Evolutionary conservation across 139 green algal genomes (phyloP).

Genomic region (Spirogloea muscicola): DNA sequence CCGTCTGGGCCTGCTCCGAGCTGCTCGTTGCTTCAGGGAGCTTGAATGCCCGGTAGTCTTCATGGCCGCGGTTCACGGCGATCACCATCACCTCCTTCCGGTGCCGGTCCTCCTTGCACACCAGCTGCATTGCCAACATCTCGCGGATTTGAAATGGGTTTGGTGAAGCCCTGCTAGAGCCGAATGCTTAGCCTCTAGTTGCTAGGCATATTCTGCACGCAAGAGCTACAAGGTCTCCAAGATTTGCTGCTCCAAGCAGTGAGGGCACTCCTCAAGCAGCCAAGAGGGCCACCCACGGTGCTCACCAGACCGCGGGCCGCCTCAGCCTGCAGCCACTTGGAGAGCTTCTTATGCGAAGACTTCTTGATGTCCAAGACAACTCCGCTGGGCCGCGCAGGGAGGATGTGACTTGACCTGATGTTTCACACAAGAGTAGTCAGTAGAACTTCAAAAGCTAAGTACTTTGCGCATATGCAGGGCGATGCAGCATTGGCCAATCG

Average conservation of each 20-base stretch:
- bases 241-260: neutral
- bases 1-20: neutral
- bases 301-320: conserved; percentile 30
- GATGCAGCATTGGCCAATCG: neutral
- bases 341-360: conserved; percentile 49
- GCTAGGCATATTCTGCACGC: too few relatives aligned
- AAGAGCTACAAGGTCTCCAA: neutral
- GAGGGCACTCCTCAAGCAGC: neutral
- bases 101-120: conserved; percentile 46
- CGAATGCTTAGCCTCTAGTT: too few relatives aligned
- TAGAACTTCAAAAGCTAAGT: neutral
- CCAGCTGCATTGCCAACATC: too few relatives aligned
- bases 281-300: too few relatives aligned
- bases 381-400: conserved; percentile 31
- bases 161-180: too few relatives aligned
- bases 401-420: conserved; percentile 44
- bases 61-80: conserved; percentile 25
- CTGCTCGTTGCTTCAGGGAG: neutral
- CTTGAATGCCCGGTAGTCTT: conserved; percentile 25
- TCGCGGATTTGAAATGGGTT: too few relatives aligned
- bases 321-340: conserved; percentile 39
- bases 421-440: too few relatives aligned
- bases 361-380: conserved; percentile 46
- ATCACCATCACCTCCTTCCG: conserved; percentile 37
- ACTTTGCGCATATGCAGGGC: neutral